Conservation (phyloP, 225 moss, liverwort and hornwort genomes). For the Lunularia cruciata region DNA sequence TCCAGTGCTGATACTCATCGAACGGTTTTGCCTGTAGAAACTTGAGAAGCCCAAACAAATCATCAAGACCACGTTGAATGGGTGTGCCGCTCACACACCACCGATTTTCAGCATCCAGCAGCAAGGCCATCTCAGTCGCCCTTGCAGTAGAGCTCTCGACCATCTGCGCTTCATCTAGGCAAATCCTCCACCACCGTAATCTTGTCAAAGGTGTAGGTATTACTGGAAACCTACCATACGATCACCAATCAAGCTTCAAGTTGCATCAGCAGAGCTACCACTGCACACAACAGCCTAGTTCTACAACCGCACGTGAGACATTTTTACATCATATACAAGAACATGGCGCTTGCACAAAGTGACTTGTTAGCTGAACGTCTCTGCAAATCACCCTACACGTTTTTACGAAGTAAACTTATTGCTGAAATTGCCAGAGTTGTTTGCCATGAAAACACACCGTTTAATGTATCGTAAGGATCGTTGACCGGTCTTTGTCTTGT, state of each 20-base stretch:
- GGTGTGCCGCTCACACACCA: conserved; percentile 99
- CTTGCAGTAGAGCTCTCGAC: conserved; percentile 72
- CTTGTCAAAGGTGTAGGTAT: conserved; percentile 86
- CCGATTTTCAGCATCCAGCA: conserved; percentile 70
- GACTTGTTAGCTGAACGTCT: no score
- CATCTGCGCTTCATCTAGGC: conserved; percentile 99
- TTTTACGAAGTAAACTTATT: no score
- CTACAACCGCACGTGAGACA: no score
- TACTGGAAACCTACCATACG: conserved; percentile 65
- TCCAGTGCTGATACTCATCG: conserved; percentile 71
- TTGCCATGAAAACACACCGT: conserved; percentile 44
- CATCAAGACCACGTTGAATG: conserved; percentile 93
- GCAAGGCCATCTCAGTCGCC: conserved; percentile 89
- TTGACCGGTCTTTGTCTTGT: conserved; percentile 54
- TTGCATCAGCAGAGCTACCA: not conserved
- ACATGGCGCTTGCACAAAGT: no score
- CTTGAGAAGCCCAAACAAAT: conserved; percentile 79
- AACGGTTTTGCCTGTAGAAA: conserved; percentile 89
- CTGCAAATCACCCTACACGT: no score
- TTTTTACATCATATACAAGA: no score
- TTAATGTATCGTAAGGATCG: conserved; percentile 81
- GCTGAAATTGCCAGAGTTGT: no score
- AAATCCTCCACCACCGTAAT: conserved; percentile 92
- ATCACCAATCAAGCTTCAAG: not conserved
- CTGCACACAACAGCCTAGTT: not conserved